phyloP scores from a whole-genome alignment of 2,329 filamentous ascomycete genomes.

The Apiospora sp. region DNA sequence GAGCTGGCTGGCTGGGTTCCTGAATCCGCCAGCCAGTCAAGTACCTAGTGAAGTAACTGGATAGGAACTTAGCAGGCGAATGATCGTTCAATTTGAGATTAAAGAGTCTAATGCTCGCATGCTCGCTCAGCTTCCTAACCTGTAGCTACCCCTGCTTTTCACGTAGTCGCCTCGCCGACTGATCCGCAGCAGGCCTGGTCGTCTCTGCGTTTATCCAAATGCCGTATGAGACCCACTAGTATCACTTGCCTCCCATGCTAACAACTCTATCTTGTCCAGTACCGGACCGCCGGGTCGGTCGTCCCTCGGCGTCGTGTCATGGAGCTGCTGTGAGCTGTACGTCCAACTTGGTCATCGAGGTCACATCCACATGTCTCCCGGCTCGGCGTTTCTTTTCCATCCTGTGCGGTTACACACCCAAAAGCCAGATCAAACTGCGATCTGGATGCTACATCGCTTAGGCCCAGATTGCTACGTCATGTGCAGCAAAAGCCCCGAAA shows the following conservation, averaged over 20 bases:
- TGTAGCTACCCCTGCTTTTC: neutral
- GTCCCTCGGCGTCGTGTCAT: constrained; percentile 5
- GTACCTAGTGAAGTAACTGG: neutral
- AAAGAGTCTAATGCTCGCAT: neutral
- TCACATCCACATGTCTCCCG: neutral
- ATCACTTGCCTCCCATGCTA: neutral
- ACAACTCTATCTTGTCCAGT: constrained; percentile 4
- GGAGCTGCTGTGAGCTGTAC: neutral
- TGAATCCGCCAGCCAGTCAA: neutral
- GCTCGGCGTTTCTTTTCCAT: neutral
- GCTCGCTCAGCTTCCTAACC: neutral
- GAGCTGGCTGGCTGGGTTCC: neutral
- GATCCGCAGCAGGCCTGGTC: neutral
- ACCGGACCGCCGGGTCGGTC: constrained; percentile 13
- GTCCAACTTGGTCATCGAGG: neutral
- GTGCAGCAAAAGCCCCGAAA: constrained; percentile 1
- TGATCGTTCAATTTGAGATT: neutral
- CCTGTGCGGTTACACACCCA: neutral
- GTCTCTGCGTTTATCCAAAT: neutral
- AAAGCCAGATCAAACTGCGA: neutral
- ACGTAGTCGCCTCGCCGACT: neutral
- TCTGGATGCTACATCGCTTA: constrained; percentile 3
- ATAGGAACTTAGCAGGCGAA: no score
- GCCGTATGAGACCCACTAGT: constrained; percentile 1
- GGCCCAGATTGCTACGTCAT: constrained; percentile 11